Base-by-base conservation (phyloP, 2,329 filamentous ascomycete genomes). In the Talaromyces verruculosus region DNA sequence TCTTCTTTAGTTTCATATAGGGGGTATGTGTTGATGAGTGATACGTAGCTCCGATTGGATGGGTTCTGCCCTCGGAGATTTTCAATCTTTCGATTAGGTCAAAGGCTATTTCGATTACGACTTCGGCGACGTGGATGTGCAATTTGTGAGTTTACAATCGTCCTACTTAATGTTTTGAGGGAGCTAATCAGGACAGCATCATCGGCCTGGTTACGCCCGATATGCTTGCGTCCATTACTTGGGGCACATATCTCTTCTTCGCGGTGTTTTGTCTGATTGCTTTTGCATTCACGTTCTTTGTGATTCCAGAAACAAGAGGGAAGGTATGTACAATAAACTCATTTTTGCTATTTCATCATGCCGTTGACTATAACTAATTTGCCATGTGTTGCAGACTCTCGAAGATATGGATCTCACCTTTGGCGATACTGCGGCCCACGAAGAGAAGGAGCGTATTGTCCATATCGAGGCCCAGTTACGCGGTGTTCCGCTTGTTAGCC, bases 321-420 rank as follows among this genome's bases (percentile, higher is more conserved):
- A 78, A 78, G 71, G 75, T 77, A 68, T 17, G 67, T 65, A 33
- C 53, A 57, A 25, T 53, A 3, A 37, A 37, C 11, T 37, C 11
- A 37, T 15, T 37, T 37, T 22, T 19, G 3, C 10, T 45, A 33
- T 30, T 17, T 39, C 10, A 30, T 61, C 22, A 30, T 19, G 47
- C 1, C 19, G 1, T 57, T 37, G n/a, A 37, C 53, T 57, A 25
- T 11, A 35, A 35, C 33, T 35, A 37, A 57, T 25, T 19, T 22
- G 30, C 10, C 2, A 57, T 37, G 51, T 61, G 39, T 13, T 33
- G 13, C 43, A 77, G 69, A 86, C 81, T 5, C 79, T 88, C 13
- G 85, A 87, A 72, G 81, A 87, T 67, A 85, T 87, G 80, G 84
- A 87, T 53, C 77, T 78, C 43, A 78, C 80, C 39, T 81, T 81